Evolutionary conservation across 1,139 yeast genomes (phyloP), one percentile per base, ranked within the genome.

Genomic region (Sugiyamaella neomexicana): DNA sequence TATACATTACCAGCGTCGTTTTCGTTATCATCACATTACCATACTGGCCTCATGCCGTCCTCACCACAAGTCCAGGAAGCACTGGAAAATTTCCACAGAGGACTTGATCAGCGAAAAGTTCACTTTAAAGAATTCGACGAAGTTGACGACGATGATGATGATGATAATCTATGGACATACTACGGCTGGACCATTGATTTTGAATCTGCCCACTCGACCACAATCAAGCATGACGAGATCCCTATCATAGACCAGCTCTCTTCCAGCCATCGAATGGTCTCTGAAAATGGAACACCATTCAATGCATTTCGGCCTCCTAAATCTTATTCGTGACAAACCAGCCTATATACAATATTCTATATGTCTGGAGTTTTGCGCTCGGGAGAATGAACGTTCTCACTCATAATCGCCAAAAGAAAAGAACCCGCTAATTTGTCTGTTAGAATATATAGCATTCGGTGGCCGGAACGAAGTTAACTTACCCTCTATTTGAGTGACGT

Each of bases 401-500:
- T 76, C 78, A 48, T 69, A 69, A 48, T 71, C 70, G 10, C 75
- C 75, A 58, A 77, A 72, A 1, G 71, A 60, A 17, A 74, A 54
- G 7, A 72, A 59, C n/a, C 77, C 75, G 6, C 66, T 34, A 59
- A 54, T 39, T 10, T 57, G 8, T 48, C 17, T 16, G 53, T 43
- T 42, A 41, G 45, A 7, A 36, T n/a, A 8, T 32, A n/a, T n/a
- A n/a, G n/a, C n/a, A n/a, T n/a, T n/a, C n/a, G n/a, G n/a, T n/a
- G n/a, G n/a, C n/a, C n/a, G n/a, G n/a, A 13, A 29, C 8, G 5
- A 32, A 13, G 1, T 12, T 4, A 27, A 55, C 63, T 58, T 73
- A 73, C 17, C 79, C 76, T 27, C 79, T 77, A 54, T 86, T 75
- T 34, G 95, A 85, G 68, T 89, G 97, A 66, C 97, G 79, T 16